phyloP scores from a whole-genome alignment of 192 early-diverging fungal species.

The Fimicolochytrium jonesii region DNA sequence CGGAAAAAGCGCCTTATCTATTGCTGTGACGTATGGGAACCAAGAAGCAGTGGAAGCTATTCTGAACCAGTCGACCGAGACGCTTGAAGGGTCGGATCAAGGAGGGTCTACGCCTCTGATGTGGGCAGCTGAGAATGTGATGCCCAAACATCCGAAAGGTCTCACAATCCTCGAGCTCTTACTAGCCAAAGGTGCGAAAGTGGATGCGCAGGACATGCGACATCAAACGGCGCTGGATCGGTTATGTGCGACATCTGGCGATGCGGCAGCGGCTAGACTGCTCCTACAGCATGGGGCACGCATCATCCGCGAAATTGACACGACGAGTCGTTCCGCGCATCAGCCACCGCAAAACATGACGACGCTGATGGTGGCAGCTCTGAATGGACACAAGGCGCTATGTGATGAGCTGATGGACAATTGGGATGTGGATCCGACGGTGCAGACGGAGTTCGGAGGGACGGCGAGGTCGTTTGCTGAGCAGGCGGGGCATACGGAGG shows the following conservation, averaged over 20 bases:
- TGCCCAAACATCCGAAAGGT: slow-evolving; percentile 31
- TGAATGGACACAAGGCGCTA: slow-evolving; percentile 45
- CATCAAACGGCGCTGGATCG: slow-evolving; percentile 43
- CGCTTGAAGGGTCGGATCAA: slow-evolving; percentile 30
- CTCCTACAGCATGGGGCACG: slow-evolving; percentile 35
- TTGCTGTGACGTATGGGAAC: slow-evolving; percentile 38
- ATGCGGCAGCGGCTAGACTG: slow-evolving; percentile 25
- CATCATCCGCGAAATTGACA: slow-evolving; percentile 25
- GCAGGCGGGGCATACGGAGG: slow-evolving; percentile 13
- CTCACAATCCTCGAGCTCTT: slow-evolving; percentile 32
- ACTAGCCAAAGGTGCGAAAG: slow-evolving; percentile 29
- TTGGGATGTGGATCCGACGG: slow-evolving; percentile 32
- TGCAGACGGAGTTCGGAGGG: slow-evolving; percentile 31
- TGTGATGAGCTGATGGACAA: slow-evolving; percentile 42
- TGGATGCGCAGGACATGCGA: slow-evolving; percentile 32
- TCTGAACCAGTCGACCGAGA: slow-evolving; percentile 9
- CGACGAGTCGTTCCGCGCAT: slow-evolving; percentile 13
- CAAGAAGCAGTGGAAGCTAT: slow-evolving; percentile 32
- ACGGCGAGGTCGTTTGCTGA: slow-evolving; percentile 34
- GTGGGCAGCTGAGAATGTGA: slow-evolving; percentile 45
- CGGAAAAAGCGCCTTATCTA: slow-evolving; percentile 43
- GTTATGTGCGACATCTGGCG: slow-evolving; percentile 35
- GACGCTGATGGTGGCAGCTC: slow-evolving; percentile 45
- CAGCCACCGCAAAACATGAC: slow-evolving; percentile 44
- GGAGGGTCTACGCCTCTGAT: slow-evolving; percentile 47